A percentile compares a stretch with the other conserved stretches of the same genome.
Conservation (phyloP, 257 asterid species). For the Eustoma russellianum region DNA sequence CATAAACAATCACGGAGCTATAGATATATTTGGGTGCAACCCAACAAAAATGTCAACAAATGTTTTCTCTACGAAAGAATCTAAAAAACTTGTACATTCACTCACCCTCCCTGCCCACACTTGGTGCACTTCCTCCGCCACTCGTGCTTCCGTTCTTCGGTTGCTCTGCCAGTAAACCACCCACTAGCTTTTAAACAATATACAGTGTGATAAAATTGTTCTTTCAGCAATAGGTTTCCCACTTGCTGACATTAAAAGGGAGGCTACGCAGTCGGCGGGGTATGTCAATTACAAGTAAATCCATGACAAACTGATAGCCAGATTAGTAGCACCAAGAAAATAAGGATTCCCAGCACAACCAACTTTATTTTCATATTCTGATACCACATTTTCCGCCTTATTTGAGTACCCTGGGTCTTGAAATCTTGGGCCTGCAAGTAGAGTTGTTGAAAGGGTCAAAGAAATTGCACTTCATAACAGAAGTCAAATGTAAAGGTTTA, state of each 20-base stretch:
- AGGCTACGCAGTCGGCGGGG: not conserved
- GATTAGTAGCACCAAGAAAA: conserved; percentile 51
- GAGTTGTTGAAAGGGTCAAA: not conserved
- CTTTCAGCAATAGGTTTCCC: conserved; percentile 3
- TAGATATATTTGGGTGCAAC: not conserved
- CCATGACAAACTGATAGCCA: conserved; percentile 77
- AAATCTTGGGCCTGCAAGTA: conserved; percentile 52
- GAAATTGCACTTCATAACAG: too few relatives aligned
- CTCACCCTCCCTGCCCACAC: too few relatives aligned
- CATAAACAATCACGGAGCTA: conserved; percentile 11
- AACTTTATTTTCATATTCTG: conserved; percentile 84
- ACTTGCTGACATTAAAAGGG: not conserved
- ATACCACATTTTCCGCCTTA: conserved; percentile 82
- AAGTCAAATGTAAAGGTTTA: not conserved
- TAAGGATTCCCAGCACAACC: conserved; percentile 58
- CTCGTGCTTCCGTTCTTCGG: not conserved
- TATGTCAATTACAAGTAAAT: conserved; percentile 52
- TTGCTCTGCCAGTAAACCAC: not conserved
- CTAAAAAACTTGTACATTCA: too few relatives aligned
- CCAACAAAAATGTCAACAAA: conserved; percentile 1
- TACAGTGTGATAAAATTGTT: not conserved
- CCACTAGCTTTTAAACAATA: not conserved
- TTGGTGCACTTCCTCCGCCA: too few relatives aligned
- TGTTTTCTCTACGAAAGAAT: too few relatives aligned
- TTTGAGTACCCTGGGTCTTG: conserved; percentile 45